Base-by-base conservation (phyloP, 768 basidiomycete genomes). In the Auricularia heimuer region DNA sequence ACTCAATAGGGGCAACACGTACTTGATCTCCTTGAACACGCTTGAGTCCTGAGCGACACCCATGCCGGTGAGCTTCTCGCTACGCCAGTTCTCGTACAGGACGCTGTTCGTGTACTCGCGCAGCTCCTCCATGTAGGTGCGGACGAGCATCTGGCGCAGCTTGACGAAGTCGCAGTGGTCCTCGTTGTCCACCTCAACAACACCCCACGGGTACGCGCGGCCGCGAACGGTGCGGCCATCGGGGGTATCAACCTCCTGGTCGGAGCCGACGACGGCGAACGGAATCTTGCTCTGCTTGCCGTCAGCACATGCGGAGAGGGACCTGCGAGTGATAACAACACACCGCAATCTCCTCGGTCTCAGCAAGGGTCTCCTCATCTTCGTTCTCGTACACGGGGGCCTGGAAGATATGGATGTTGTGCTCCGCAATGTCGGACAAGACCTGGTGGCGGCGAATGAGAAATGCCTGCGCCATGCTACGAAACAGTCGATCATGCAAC, bases 21-120 rank as follows among this genome's bases (percentile, higher is more conserved):
- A 97, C 96, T 98, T 98, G 83, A 98, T 86, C 80, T 98, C 97
- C 80, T 93, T 95, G 89, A 99, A 99, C 51, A 99, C 97, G 63
- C 86, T 90, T 51, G 92, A 91, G 73, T 99, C 97, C 74, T 99
- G 97, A 44, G 92, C 87, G 65, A 99, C 95, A 73, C 97, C 97
- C 97, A 99, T 97, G 75, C 87, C 90, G 73, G 92, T 79, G 65
- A 99, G 80, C 77, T 98, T 98, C 75, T 98, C 94, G 67, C 89
- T 92, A 79, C 97, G 83, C 88, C 97, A 99, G 76, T 98, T 92
- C 83, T 99, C 97, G 75, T 99, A 99, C 65, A 99, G 83, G 44
- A 90, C 86, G 71, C 92, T 88, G 73, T 96, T 95, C 70, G 97
- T 98, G 76, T 95, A 92, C 78, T 98, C 97, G 72, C 96, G 82